Base-by-base conservation (phyloP, 768 basidiomycete species). In the Leccinum rimulosum region DNA sequence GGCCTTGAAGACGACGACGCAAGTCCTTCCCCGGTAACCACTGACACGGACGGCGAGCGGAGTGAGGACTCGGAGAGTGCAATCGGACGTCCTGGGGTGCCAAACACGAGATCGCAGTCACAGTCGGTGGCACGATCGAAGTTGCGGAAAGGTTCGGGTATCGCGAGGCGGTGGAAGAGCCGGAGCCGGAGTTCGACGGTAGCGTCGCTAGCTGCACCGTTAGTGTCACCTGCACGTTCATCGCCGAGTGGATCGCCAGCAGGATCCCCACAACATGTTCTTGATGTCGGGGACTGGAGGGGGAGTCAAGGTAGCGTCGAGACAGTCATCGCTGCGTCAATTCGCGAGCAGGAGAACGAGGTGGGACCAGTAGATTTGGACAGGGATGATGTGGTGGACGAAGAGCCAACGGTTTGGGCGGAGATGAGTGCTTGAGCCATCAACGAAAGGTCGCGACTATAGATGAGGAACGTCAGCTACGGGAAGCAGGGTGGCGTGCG, bases 161-260 rank as follows among this genome's bases (percentile, higher is more conserved):
- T 50, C 62, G 27, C 43, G 40, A 66, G 61, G 48, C 58, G 61
- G 40, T 31, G 63, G 47, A 72, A 71, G 66, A 75, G 75, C 2
- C 78, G 86, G 35, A 87, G 85, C 61, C 78, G 84, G 28, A 87
- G 85, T 62, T 87, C 86, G 27, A 89, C 87, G 4, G 76, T 87
- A 17, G 88, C 83, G 5, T 84, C 82, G 19, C 72, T 86, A 8
- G 76, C 81, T 28, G 84, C 80, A 2, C 73, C 79, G 25, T 25
- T 68, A 43, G 31, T 63, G 47, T 65, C 71, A 15, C 64, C 66
- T 22, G 31, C 58, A 17, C 53, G 57, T 35, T 63, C 64, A 43
- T 66, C 69, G 17, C 58, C 59, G 6, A 52, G 54, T 53, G 50
- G 58, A 14, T 22, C 55, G 9, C 27, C 33, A 10, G 12, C 52